Conservation (phyloP, 2,329 filamentous ascomycete species). For the Phialophora macrospora region DNA sequence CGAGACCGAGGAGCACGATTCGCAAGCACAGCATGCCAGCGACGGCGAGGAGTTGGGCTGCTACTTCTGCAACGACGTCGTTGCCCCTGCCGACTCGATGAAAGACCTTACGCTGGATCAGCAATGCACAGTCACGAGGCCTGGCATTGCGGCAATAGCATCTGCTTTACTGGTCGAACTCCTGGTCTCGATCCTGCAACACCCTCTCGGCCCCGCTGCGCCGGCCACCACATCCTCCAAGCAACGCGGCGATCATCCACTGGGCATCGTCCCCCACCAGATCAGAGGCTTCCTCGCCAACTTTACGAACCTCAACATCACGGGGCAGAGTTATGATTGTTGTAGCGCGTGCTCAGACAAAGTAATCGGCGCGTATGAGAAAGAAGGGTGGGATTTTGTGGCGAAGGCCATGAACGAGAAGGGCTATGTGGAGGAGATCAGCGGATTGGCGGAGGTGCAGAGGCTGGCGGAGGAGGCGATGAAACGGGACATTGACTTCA, state of each 20-base stretch:
- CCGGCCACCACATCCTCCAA: constrained; percentile 42
- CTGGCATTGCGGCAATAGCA: constrained; percentile 88
- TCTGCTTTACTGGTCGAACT: constrained; percentile 90
- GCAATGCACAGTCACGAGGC: constrained; percentile 95
- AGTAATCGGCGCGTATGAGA: constrained; percentile 58
- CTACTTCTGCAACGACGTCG: constrained; percentile 98
- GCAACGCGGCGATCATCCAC: constrained; percentile 50
- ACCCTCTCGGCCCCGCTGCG: constrained; percentile 62
- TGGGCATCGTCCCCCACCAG: constrained; percentile 64
- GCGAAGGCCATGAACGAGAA: constrained; percentile 63
- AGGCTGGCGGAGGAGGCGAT: constrained; percentile 52
- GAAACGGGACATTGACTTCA: constrained; percentile 52
- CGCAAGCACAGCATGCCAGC: background rate
- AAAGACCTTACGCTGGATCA: constrained; percentile 96
- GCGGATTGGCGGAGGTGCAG: constrained; percentile 63
- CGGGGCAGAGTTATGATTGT: constrained; percentile 63
- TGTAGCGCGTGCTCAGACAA: constrained; percentile 67
- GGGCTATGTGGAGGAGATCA: constrained; percentile 67
- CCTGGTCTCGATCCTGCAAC: constrained; percentile 83
- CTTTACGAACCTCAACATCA: constrained; percentile 63
- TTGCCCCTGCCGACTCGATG: constrained; percentile 86
- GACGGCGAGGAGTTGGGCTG: constrained; percentile 72
- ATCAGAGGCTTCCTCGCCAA: constrained; percentile 66
- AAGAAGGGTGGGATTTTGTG: constrained; percentile 65
- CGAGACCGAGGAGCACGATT: background rate